Conservation (phyloP, 2,329 filamentous ascomycete genomes). For the Microascus cirrosus region DNA sequence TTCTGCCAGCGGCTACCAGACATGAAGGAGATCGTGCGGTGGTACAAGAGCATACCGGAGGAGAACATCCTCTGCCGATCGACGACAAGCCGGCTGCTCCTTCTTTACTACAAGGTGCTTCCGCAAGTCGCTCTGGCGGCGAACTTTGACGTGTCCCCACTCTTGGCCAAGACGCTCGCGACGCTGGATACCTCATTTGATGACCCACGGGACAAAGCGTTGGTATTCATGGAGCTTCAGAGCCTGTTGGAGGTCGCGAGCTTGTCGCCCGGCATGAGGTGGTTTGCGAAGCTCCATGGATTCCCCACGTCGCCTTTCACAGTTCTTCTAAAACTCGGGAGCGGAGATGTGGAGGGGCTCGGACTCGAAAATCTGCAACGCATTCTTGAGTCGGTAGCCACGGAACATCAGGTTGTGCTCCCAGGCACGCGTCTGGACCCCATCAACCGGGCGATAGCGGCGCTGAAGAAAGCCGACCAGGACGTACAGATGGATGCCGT, state of each 20-base stretch:
- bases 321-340: slow-evolving; percentile 47
- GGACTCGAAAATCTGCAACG: slow-evolving; percentile 33
- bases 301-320: slow-evolving; percentile 59
- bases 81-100: slow-evolving; percentile 64
- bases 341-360: slow-evolving; percentile 8
- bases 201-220: slow-evolving; percentile 34
- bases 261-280: slow-evolving; percentile 74
- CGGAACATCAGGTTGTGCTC: slow-evolving; percentile 55
- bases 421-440: background rate
- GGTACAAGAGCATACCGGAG: slow-evolving; percentile 58
- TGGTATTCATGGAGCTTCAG: slow-evolving; percentile 64
- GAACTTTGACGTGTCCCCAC: slow-evolving; percentile 77
- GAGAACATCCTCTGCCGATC: slow-evolving; percentile 67
- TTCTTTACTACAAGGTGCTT: slow-evolving; percentile 74
- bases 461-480: slow-evolving; percentile 6
- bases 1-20: slow-evolving; percentile 71
- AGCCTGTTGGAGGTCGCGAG: slow-evolving; percentile 72
- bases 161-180: slow-evolving; percentile 58
- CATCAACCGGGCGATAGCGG: background rate
- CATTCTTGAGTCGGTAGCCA: slow-evolving; percentile 48
- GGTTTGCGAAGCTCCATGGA: slow-evolving; percentile 68
- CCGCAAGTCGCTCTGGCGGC: slow-evolving; percentile 71
- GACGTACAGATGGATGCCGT: slow-evolving; percentile 29
- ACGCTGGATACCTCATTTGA: slow-evolving; percentile 44
- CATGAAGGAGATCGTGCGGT: slow-evolving; percentile 68